Base-by-base conservation (phyloP, 2,329 filamentous ascomycete species). In the Aureobasidium pullulans region DNA sequence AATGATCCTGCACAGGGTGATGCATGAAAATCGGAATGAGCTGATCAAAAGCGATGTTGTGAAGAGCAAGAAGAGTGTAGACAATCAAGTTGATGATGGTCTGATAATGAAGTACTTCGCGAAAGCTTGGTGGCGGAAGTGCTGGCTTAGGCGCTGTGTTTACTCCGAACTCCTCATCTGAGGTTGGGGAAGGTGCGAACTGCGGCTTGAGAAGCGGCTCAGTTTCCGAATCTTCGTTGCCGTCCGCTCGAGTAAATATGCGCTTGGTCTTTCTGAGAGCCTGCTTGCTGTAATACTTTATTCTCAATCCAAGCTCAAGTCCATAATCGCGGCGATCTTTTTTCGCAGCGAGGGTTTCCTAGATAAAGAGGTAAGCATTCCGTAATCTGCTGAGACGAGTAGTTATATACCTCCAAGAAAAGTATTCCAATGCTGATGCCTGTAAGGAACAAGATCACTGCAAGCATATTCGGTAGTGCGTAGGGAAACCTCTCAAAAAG, bases 11-110 rank as follows among this genome's bases (percentile, higher is more conserved):
- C 1, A 73, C 73, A 0, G 88, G 87, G 64, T 90, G 87, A 73
- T 96, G 89, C 67, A 96, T 81, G 71, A 96, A 96, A 0, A 96
- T 90, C 3, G 91, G 89, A 1, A 97, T 82, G 2, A 93, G 79
- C 69, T 96, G 91, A 72, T 97, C 93, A 69, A 86, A 96, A 0
- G 90, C 86, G 40, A 95, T 84, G 0, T 84, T 86, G 72, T 96
- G 91, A 50, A 95, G 80, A 0, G 90, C 88, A 16, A 97, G 79
- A 52, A 94, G 79, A 1, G 87, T 87, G 72, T 97, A 96, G 0
- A 86, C 81, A 1, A 89, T 63, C 1, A 97, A 78, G 64, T 92
- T 89, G 59, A 94, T 79, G 34, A 81, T 79, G 0, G 89, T 89
- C 71, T 96, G 90, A 1, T 77, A 78, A 0, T 84, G 87, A 65